These are phyloP conservation scores for Ceratocystis colombiana DNA, from an alignment of 2,329 filamentous ascomycete genomes.

Conservation along the genomic window DNA sequence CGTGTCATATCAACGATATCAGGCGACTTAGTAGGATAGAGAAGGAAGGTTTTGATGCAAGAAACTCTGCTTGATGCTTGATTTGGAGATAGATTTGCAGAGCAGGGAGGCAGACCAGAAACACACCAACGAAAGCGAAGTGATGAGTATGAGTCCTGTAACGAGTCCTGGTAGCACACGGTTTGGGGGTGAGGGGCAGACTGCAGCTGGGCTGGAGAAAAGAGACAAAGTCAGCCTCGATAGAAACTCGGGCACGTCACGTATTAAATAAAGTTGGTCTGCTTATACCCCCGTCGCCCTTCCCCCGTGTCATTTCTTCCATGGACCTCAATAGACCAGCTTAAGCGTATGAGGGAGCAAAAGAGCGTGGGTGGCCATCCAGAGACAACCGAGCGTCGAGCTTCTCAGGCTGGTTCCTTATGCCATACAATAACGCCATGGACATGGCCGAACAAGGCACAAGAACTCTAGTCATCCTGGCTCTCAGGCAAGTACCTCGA, in stretches of 20 bases:
- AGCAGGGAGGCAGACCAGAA: too few species aligned
- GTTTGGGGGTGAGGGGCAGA: neutral
- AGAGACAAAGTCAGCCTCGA: neutral
- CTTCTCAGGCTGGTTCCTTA: neutral
- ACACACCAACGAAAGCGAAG: too few species aligned
- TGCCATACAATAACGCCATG: neutral
- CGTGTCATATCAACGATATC: neutral
- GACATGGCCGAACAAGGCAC: neutral
- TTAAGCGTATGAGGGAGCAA: neutral
- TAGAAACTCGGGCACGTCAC: neutral
- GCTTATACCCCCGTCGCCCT: neutral
- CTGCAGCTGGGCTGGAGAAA: neutral
- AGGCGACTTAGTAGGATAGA: neutral
- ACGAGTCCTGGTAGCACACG: neutral
- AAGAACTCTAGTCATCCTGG: neutral
- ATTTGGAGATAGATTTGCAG: too few species aligned
- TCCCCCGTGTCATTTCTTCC: neutral
- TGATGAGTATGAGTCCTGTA: too few species aligned
- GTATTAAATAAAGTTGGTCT: conserved; percentile 2
- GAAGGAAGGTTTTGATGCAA: neutral
- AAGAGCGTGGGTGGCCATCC: conserved; percentile 4
- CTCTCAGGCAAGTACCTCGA: neutral
- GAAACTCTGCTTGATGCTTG: neutral
- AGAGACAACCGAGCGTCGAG: conserved; percentile 8
- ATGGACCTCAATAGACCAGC: neutral